Conservation (phyloP, 2,329 filamentous ascomycete species). For the Fusarium poae region DNA sequence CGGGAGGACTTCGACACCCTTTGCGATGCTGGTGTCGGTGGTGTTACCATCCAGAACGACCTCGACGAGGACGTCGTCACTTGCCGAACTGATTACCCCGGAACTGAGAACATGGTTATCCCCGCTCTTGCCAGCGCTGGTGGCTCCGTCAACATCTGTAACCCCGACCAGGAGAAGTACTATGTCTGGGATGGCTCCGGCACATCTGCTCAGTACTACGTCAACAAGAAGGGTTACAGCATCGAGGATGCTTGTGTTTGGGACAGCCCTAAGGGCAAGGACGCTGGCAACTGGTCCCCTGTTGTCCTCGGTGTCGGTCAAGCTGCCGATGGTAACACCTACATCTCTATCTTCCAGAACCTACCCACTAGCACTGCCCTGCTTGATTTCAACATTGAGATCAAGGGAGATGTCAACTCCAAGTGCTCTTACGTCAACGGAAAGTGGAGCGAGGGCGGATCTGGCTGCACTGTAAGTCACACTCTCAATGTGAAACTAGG, state of each 20-base stretch:
- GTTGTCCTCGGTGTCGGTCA: conserved; percentile 84
- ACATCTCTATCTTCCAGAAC: conserved; percentile 88
- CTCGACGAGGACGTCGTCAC: conserved; percentile 75
- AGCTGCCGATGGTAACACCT: conserved; percentile 74
- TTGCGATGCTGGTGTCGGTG: conserved; percentile 78
- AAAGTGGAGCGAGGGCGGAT: conserved; percentile 67
- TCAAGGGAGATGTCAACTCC: conserved; percentile 72
- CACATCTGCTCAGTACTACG: conserved; percentile 96
- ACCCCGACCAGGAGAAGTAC: conserved; percentile 78
- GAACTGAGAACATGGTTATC: conserved; percentile 88
- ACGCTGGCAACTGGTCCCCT: conserved; percentile 87
- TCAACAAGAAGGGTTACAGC: conserved; percentile 83
- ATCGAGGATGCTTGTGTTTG: conserved; percentile 81
- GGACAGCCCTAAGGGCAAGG: conserved; percentile 65
- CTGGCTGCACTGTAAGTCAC: conserved; percentile 83
- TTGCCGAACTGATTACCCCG: conserved; percentile 97
- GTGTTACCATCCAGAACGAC: conserved; percentile 81
- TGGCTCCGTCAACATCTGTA: conserved; percentile 73
- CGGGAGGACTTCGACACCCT: conserved; percentile 75
- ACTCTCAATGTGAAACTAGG: background rate
- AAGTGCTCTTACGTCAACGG: conserved; percentile 76
- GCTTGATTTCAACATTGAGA: conserved; percentile 84
- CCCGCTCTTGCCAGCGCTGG: conserved; percentile 76
- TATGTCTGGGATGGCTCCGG: conserved; percentile 80
- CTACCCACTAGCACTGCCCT: conserved; percentile 75